Conservation (phyloP, 768 basidiomycete genomes). For the Phlebiopsis gigantea region DNA sequence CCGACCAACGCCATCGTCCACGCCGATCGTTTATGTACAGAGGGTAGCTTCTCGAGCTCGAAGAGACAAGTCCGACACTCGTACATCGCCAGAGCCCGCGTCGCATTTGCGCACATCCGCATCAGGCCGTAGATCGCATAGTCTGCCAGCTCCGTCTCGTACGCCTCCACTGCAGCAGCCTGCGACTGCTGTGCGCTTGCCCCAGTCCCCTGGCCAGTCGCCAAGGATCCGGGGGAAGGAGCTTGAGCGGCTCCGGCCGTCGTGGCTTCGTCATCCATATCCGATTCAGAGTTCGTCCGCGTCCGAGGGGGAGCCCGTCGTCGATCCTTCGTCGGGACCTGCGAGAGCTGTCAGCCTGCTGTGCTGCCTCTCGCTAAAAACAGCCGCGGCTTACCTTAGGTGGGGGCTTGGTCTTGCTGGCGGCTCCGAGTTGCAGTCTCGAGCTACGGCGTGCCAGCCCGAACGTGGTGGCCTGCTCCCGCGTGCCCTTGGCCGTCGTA, state of each 20-base stretch:
- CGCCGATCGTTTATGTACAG: conserved; percentile 65
- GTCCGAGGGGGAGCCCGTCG: conserved; percentile 50
- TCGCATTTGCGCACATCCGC: conserved; percentile 76
- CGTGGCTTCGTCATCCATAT: conserved; percentile 60
- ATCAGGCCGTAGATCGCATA: conserved; percentile 78
- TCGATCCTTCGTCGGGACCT: conserved; percentile 44
- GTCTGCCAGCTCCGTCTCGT: conserved; percentile 72
- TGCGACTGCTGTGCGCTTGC: conserved; percentile 67
- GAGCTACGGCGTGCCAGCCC: conserved; percentile 67
- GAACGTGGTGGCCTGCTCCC: conserved; percentile 33
- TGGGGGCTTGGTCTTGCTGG: conserved; percentile 40
- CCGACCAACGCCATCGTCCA: conserved; percentile 82
- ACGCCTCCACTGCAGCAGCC: conserved; percentile 62
- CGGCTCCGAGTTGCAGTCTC: conserved; percentile 51
- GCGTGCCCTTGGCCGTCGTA: conserved; percentile 46
- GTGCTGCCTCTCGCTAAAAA: background rate
- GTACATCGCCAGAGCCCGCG: conserved; percentile 69
- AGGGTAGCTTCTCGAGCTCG: conserved; percentile 73
- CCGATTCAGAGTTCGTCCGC: conserved; percentile 66
- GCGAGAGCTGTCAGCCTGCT: background rate
- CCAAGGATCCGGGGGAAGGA: conserved; percentile 34
- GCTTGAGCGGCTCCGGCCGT: background rate
- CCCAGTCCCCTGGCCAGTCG: conserved; percentile 17
- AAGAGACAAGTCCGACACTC: conserved; percentile 70
- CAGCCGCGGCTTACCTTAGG: conserved; percentile 46